phyloP scores from a whole-genome alignment of 2,329 filamentous ascomycete genomes.

The Talaromyces rugulosus region DNA sequence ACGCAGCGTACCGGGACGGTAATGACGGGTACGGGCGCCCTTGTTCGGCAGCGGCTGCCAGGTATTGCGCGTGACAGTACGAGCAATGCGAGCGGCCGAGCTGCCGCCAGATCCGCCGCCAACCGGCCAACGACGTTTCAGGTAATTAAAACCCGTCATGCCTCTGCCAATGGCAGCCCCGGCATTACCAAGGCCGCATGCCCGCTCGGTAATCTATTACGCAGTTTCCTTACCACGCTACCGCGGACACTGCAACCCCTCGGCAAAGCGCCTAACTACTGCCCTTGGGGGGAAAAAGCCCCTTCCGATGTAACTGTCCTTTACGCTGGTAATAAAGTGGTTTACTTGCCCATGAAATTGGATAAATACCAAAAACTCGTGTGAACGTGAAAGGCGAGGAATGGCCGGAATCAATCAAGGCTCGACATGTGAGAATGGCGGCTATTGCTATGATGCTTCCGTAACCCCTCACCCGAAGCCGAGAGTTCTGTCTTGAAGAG shows the following conservation, averaged over 20 bases:
- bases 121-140: background rate
- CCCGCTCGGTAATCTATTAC: background rate
- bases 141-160: background rate
- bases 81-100: background rate
- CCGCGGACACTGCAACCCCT: background rate
- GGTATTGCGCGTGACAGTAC: conserved; percentile 4
- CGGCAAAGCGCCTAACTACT: background rate
- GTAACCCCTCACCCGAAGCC: background rate
- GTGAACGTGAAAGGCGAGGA: background rate
- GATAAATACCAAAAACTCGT: background rate
- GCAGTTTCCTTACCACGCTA: background rate
- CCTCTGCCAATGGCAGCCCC: conserved; percentile 2
- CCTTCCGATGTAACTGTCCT: background rate
- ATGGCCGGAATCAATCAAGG: background rate
- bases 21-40: conserved; percentile 4
- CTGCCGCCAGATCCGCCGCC: background rate
- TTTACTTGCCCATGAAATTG: background rate
- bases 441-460: background rate
- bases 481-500: background rate
- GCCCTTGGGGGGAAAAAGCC: background rate
- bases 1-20: conserved; percentile 14
- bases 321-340: background rate
- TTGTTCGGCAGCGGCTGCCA: background rate
- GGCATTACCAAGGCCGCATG: conserved; percentile 4
- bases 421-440: background rate